Evolutionary conservation across 768 basidiomycete species (phyloP).

Genomic region (Daedaleopsis nitida): DNA sequence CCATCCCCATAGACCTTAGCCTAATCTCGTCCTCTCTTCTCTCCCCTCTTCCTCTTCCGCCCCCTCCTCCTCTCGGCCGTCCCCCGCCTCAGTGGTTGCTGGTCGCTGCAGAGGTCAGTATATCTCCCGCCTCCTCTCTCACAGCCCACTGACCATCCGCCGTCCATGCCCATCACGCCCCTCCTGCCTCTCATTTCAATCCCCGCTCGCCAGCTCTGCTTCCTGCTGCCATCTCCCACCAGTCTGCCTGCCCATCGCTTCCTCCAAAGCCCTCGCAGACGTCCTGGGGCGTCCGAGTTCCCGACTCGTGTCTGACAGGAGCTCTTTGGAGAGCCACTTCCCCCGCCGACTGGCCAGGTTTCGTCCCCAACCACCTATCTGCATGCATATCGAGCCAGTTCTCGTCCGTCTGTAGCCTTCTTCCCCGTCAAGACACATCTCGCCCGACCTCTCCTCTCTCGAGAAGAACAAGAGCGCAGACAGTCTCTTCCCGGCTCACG

Average conservation of each 20-base stretch:
- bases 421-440: slow-evolving; percentile 23
- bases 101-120: slow-evolving; percentile 8
- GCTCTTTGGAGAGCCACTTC: slow-evolving; percentile 12
- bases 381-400: slow-evolving; percentile 30
- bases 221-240: slow-evolving; percentile 30
- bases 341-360: slow-evolving; percentile 18
- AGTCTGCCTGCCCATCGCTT: slow-evolving; percentile 30
- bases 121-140: neutral
- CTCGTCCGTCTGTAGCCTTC: slow-evolving; percentile 25
- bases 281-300: slow-evolving; percentile 27
- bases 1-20: slow-evolving; percentile 13
- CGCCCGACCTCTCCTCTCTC: slow-evolving; percentile 32
- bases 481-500: slow-evolving; percentile 19
- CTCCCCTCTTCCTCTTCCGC: slow-evolving; percentile 17
- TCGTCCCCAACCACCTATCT: slow-evolving; percentile 23
- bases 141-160: neutral
- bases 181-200: slow-evolving; percentile 22
- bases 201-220: slow-evolving; percentile 30
- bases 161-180: slow-evolving; percentile 14
- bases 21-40: slow-evolving; percentile 20
- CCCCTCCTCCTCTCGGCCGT: slow-evolving; percentile 15
- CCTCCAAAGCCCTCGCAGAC: slow-evolving; percentile 29
- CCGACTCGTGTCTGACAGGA: slow-evolving; percentile 19
- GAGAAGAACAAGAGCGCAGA: slow-evolving; percentile 22
- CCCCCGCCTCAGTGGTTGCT: slow-evolving; percentile 14